Percentiles rank a stretch among this genome's conserved stretches.
Evolutionary conservation across 768 basidiomycete genomes (phyloP).

Genomic region (Mrakia blollopis): DNA sequence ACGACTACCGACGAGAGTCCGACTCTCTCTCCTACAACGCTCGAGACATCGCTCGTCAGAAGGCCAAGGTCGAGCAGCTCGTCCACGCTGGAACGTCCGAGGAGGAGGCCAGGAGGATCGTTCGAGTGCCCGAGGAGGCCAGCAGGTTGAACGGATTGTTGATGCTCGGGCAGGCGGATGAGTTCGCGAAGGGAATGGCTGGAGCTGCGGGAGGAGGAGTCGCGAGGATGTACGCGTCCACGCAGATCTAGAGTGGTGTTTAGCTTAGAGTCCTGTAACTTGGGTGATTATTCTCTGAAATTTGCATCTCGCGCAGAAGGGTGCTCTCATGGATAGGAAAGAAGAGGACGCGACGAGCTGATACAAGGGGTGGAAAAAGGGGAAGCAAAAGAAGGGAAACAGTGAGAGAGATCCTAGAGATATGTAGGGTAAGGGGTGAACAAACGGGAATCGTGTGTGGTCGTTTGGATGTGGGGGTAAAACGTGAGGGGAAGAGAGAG

Average conservation of each 20-base stretch:
- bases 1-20: conserved; percentile 31
- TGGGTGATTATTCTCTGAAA: too few species aligned
- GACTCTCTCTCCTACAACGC: conserved; percentile 33
- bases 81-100: conserved; percentile 18
- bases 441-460: too few species aligned
- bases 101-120: conserved; percentile 29
- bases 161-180: conserved; percentile 29
- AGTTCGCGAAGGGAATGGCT: conserved; percentile 29
- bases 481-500: too few species aligned
- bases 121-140: conserved; percentile 26
- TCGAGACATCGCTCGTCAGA: conserved; percentile 32
- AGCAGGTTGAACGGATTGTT: conserved; percentile 25
- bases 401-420: too few species aligned
- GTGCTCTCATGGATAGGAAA: too few species aligned
- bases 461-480: too few species aligned
- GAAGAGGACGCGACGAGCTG: too few species aligned
- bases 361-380: neutral
- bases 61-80: conserved; percentile 30
- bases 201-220: conserved; percentile 21
- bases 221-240: conserved; percentile 30
- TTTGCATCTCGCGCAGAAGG: too few species aligned
- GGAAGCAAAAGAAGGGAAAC: too few species aligned
- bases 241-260: neutral
- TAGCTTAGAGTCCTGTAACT: too few species aligned
- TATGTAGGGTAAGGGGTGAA: too few species aligned